phyloP scores from a whole-genome alignment of 495 filamentous ascomycete genomes.

The Aspergillus sclerotiicarbonarius region DNA sequence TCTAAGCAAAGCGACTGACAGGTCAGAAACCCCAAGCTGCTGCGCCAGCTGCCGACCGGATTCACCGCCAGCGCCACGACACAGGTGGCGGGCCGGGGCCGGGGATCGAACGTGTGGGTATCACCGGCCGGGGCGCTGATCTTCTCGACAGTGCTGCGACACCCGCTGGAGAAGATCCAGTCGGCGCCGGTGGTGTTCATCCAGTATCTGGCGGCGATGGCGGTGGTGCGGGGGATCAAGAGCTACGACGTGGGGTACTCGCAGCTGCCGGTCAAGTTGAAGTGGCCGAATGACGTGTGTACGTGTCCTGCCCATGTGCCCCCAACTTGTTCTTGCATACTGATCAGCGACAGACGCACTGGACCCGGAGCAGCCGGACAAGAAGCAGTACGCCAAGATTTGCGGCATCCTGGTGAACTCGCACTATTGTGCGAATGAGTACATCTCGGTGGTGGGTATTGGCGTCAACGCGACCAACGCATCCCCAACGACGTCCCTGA shows the following conservation, averaged over 20 bases:
- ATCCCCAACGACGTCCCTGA: slow-evolving; percentile 83
- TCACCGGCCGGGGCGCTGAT: slow-evolving; percentile 83
- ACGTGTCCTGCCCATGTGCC: too few relatives aligned
- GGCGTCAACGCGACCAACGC: slow-evolving; percentile 87
- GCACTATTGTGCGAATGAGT: slow-evolving; percentile 70
- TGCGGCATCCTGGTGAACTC: slow-evolving; percentile 93
- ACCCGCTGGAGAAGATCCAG: slow-evolving; percentile 65
- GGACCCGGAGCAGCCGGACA: slow-evolving; percentile 61
- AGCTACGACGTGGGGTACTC: slow-evolving; percentile 74
- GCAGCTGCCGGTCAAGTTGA: slow-evolving; percentile 75
- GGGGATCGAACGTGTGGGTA: slow-evolving; percentile 92
- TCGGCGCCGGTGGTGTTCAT: slow-evolving; percentile 88
- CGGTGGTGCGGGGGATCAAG: slow-evolving; percentile 83
- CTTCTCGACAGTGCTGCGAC: slow-evolving; percentile 82
- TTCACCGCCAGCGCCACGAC: slow-evolving; percentile 89
- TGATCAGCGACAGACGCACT: slow-evolving; percentile 56
- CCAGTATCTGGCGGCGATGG: slow-evolving; percentile 88
- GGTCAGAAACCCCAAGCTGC: slow-evolving; percentile 69
- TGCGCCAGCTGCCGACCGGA: slow-evolving; percentile 73
- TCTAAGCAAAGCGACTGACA: slow-evolving; percentile 19
- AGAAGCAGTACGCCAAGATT: slow-evolving; percentile 79
- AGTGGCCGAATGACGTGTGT: slow-evolving; percentile 98
- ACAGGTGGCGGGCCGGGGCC: slow-evolving; percentile 87
- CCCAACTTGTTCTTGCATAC: too few relatives aligned
- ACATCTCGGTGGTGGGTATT: slow-evolving; percentile 84